A percentile compares a stretch with the other conserved stretches of the same genome.
These are phyloP conservation scores for Trametes coccinea DNA, from an alignment of 768 basidiomycete species.

Conservation along the genomic window DNA sequence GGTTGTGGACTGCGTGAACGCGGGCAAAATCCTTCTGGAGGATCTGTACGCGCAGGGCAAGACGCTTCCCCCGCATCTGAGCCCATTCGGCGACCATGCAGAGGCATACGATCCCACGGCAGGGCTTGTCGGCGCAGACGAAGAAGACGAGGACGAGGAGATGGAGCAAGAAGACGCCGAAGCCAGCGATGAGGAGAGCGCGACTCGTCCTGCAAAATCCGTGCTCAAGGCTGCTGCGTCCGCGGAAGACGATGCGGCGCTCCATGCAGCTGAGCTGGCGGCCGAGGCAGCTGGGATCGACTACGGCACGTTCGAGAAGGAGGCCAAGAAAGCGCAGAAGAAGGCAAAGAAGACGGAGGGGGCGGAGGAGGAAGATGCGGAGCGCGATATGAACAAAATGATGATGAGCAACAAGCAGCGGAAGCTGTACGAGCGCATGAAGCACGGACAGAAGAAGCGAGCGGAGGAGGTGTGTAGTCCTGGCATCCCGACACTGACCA, in stretches of 20 bases:
- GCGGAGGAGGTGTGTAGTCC: constrained; percentile 66
- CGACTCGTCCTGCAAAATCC: constrained; percentile 28
- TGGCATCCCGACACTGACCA: not conserved
- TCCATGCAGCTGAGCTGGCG: constrained; percentile 87
- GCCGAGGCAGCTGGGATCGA: constrained; percentile 89
- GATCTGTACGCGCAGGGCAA: constrained; percentile 85
- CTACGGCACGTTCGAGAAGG: constrained; percentile 74
- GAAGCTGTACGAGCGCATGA: constrained; percentile 93
- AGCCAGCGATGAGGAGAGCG: constrained; percentile 31
- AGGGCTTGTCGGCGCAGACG: constrained; percentile 38
- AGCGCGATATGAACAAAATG: constrained; percentile 95
- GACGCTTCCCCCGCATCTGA: constrained; percentile 89
- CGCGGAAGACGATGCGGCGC: constrained; percentile 59
- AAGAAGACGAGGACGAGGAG: constrained; percentile 36
- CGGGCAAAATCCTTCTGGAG: constrained; percentile 78
- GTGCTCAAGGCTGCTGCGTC: constrained; percentile 36
- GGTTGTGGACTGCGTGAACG: constrained; percentile 95
- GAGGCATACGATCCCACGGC: constrained; percentile 73
- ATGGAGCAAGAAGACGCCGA: constrained; percentile 34
- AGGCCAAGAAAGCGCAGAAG: constrained; percentile 62
- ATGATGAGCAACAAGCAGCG: constrained; percentile 95
- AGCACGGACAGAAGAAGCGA: constrained; percentile 78
- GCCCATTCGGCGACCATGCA: constrained; percentile 86
- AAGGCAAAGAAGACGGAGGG: constrained; percentile 37
- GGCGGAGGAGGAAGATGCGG: constrained; percentile 36